Evolutionary conservation across 352 stramenopile species (phyloP), one percentile per base, ranked within the genome.

Genomic region (Peronospora farinosa): DNA sequence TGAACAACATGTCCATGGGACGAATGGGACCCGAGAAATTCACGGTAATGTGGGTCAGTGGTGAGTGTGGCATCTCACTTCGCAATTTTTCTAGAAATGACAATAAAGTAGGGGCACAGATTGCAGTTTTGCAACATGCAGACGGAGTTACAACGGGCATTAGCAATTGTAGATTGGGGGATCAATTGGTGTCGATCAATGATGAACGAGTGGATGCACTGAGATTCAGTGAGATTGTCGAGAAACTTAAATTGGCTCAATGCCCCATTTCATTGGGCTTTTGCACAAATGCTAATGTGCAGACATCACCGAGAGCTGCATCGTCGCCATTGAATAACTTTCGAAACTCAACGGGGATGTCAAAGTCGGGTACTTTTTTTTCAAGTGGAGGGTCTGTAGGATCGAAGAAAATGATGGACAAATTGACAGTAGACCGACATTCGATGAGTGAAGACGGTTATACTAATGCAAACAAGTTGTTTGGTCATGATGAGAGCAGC

Each of bases 41-140:
- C 51, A 73, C 73, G 12, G 81, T 90, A 42, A 86, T 85, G 54
- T 92, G 78, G 78, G 73, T 86, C 7, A 86, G 74, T 42, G 81
- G 81, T 33, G 81, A 92, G 56, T 88, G 80, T 44, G 81, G 81
- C 41, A 92, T 92, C 60, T 89, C 81, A 40, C 57, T 92, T 31
- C 80, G 78, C 54, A 89, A 90, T 50, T 90, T 88, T 51, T 84
- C 78, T 3, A 43, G 40, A 19, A 67, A 60, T 23, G 60, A 72
- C 36, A 75, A 77, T 60, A 86, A 86, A 41, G 73, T 86, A 13
- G 81, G 81, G 11, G 78, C 80, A 7, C 81, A 92, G 50, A 87
- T 92, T 32, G 80, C 81, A 9, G 69, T 88, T 28, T 46, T 92
- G 51, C 78, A 92, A 51, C 81, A 88, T 37, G 78, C 77, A 5